Conservation (phyloP, 768 basidiomycete genomes). For the Bullera alba region DNA sequence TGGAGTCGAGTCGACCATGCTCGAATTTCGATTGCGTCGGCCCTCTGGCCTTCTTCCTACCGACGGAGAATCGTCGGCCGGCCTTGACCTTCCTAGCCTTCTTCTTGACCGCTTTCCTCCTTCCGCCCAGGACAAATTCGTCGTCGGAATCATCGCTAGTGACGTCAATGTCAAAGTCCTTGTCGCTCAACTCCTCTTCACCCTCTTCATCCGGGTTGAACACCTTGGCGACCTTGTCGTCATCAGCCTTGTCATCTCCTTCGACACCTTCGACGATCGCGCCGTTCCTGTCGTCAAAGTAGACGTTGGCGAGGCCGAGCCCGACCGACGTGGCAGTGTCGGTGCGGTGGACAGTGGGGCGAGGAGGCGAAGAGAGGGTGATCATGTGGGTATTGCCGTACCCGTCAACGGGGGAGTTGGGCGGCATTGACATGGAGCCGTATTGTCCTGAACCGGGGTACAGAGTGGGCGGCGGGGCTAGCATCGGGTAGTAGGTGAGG, state of each 20-base stretch:
- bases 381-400: too few relatives aligned
- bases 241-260: not conserved
- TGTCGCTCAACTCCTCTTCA: slow-evolving; percentile 13
- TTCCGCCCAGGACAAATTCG: slow-evolving; percentile 10
- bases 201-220: slow-evolving; percentile 6
- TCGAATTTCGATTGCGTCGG: too few relatives aligned
- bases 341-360: slow-evolving; percentile 2
- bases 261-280: not conserved
- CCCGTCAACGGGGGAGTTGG: too few relatives aligned
- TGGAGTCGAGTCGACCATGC: too few relatives aligned
- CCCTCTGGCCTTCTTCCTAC: not conserved
- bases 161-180: slow-evolving; percentile 1
- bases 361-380: slow-evolving; percentile 28
- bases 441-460: too few relatives aligned
- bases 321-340: slow-evolving; percentile 24
- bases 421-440: too few relatives aligned
- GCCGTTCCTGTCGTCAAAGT: slow-evolving; percentile 12
- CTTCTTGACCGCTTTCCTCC: not conserved
- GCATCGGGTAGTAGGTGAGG: too few relatives aligned
- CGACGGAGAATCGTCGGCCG: not conserved
- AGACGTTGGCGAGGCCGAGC: slow-evolving; percentile 34
- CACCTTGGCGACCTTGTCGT: not conserved
- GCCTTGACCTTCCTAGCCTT: not conserved
- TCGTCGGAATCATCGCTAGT: slow-evolving; percentile 13
- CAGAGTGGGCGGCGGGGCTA: too few relatives aligned